Evolutionary conservation across 129 eudicot species (phyloP), one percentile per base, ranked within the genome.

Genomic region (Tanacetum coccineum): DNA sequence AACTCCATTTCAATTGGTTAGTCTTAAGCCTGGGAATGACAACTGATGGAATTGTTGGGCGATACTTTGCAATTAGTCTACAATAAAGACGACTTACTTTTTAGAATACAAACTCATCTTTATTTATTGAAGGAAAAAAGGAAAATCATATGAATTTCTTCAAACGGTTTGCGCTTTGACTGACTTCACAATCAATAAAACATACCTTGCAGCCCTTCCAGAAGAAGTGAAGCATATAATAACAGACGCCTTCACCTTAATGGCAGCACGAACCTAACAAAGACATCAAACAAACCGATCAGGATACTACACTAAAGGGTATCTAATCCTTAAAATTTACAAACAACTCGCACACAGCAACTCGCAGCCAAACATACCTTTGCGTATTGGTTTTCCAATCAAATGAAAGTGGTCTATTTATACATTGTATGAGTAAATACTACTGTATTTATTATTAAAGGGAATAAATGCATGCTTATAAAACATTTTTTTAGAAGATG

Each of bases 41-140:
- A 19, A 86, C 93, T 0, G 93, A 86, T 4, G 88, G 93, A 88
- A 86, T 86, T 49, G 88, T 78, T 58, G 88, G 93, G 48, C 93
- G 83, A 66, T 86, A 86, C 74, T 86, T 86, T 2, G 93, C 93
- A 21, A 86, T 83, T 65, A 86, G 75, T 66, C 93, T 86, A 84
- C 76, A 72, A 51, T 59, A n/a, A 40, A 46, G n/a, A 62, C 8
- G 55, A 20, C 8, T 62, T 21, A 46, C 20, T 21, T 30, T n/a
- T n/a, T n/a, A n/a, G n/a, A n/a, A n/a, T n/a, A n/a, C n/a, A n/a
- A n/a, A n/a, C n/a, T n/a, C n/a, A n/a, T n/a, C n/a, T n/a, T n/a
- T n/a, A n/a, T n/a, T n/a, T n/a, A n/a, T n/a, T n/a, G n/a, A n/a
- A n/a, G n/a, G n/a, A n/a, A n/a, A n/a, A n/a, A n/a, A n/a, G n/a